phyloP scores from a whole-genome alignment of 1,139 yeast genomes.

The Candida sp. region DNA sequence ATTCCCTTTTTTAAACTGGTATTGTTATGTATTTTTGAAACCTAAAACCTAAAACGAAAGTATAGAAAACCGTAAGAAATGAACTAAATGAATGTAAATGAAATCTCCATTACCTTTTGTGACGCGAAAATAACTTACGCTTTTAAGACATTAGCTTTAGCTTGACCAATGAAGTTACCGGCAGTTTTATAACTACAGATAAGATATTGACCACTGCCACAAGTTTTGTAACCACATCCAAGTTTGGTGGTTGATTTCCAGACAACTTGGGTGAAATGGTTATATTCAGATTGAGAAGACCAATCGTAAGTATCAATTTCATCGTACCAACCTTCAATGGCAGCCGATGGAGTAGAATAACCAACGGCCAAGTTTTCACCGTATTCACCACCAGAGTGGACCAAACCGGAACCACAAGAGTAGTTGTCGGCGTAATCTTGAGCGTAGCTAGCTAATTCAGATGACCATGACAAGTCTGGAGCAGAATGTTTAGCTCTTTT shows the following conservation, averaged over 20 bases:
- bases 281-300: conserved; percentile 21
- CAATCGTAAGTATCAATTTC: conserved; percentile 47
- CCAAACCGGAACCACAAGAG: conserved; percentile 64
- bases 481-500: conserved; percentile 70
- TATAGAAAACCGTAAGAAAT: not conserved
- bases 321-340: conserved; percentile 81
- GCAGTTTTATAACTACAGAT: conserved; percentile 47
- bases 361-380: conserved; percentile 93
- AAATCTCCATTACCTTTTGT: not conserved
- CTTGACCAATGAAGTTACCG: conserved; percentile 46
- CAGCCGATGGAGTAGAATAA: conserved; percentile 49
- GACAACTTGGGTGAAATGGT: conserved; percentile 41
- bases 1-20: too few species aligned
- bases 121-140: not conserved
- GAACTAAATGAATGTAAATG: not conserved
- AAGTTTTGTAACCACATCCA: conserved; percentile 41
- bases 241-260: conserved; percentile 34
- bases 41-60: not conserved
- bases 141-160: conserved; percentile 44
- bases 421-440: conserved; percentile 65
- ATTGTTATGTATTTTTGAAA: not conserved
- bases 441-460: conserved; percentile 61
- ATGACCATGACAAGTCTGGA: conserved; percentile 59
- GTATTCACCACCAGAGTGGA: conserved; percentile 74
- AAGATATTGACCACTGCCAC: conserved; percentile 43